Percentiles rank a stretch among this genome's conserved stretches.
Conservation (phyloP, 768 basidiomycete genomes). For the Leccinum uliginosum region DNA sequence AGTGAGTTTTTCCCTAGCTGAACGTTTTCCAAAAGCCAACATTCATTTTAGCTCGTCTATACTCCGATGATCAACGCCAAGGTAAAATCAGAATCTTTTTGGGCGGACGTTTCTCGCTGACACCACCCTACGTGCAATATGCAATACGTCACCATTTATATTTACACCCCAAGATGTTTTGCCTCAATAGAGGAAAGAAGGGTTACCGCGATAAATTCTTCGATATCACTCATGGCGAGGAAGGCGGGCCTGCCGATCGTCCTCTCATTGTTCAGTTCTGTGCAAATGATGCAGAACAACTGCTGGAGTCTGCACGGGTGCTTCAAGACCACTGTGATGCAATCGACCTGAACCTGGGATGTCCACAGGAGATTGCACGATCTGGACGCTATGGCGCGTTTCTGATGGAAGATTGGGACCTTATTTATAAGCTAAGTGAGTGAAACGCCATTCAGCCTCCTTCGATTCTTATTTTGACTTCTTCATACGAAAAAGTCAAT, state of each 20-base stretch:
- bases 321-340: conserved; percentile 85
- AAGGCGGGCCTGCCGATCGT: conserved; percentile 72
- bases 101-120: not conserved
- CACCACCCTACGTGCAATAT: not conserved
- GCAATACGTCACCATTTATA: not conserved
- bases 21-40: not conserved
- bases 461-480: not conserved
- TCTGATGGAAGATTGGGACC: conserved; percentile 92
- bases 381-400: conserved; percentile 86
- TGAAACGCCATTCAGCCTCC: conserved; percentile 5
- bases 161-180: conserved; percentile 51
- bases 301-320: conserved; percentile 72
- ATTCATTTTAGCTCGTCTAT: conserved; percentile 62
- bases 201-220: conserved; percentile 62
- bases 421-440: conserved; percentile 76
- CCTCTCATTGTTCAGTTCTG: conserved; percentile 93
- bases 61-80: conserved; percentile 99
- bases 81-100: conserved; percentile 33
- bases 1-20: not conserved
- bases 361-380: conserved; percentile 93
- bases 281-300: conserved; percentile 77
- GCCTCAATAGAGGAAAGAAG: conserved; percentile 31
- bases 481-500: conserved; percentile 52
- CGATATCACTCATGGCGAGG: conserved; percentile 68
- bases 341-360: conserved; percentile 90